A percentile compares a stretch with the other conserved stretches of the same genome.
phyloP scores from a whole-genome alignment of 768 basidiomycete genomes.

The Xerocomellus dryophilus region DNA sequence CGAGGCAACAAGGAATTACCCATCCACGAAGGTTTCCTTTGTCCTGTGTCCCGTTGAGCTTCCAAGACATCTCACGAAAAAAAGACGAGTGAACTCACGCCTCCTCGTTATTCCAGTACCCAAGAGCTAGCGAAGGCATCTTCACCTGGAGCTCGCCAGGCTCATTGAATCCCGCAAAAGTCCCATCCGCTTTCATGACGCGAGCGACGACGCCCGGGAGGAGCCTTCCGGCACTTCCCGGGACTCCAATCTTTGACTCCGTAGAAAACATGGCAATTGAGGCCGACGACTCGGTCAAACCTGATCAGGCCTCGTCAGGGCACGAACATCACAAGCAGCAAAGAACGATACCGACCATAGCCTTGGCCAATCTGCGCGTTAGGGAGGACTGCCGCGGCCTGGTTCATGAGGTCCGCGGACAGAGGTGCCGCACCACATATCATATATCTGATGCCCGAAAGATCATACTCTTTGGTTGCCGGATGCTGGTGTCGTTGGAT shows the following conservation, averaged over 20 bases:
- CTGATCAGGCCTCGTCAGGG: conserved; percentile 30
- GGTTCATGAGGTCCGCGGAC: conserved; percentile 50
- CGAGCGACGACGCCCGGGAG: conserved; percentile 55
- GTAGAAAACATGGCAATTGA: conserved; percentile 49
- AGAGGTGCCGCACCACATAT: conserved; percentile 64
- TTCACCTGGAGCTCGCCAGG: conserved; percentile 57
- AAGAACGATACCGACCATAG: conserved; percentile 41
- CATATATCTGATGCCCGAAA: conserved; percentile 50
- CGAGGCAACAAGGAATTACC: conserved; percentile 38
- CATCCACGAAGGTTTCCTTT: conserved; percentile 63
- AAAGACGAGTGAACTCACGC: conserved; percentile 45
- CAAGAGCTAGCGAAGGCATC: conserved; percentile 38
- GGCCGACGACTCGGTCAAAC: conserved; percentile 65
- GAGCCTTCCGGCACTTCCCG: conserved; percentile 48
- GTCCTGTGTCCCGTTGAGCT: conserved; percentile 41
- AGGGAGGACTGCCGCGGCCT: conserved; percentile 47
- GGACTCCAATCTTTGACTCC: conserved; percentile 45
- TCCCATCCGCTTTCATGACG: conserved; percentile 57
- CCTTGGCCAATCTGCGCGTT: conserved; percentile 65
- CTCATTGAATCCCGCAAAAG: conserved; percentile 52
- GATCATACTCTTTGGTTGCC: conserved; percentile 45
- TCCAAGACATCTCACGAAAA: neutral
- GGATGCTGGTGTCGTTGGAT: conserved; percentile 42
- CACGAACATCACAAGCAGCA: neutral
- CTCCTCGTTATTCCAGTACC: conserved; percentile 53